These are phyloP conservation scores for Claviceps maximensis DNA, from an alignment of 2,329 filamentous ascomycete genomes.

Conservation along the genomic window DNA sequence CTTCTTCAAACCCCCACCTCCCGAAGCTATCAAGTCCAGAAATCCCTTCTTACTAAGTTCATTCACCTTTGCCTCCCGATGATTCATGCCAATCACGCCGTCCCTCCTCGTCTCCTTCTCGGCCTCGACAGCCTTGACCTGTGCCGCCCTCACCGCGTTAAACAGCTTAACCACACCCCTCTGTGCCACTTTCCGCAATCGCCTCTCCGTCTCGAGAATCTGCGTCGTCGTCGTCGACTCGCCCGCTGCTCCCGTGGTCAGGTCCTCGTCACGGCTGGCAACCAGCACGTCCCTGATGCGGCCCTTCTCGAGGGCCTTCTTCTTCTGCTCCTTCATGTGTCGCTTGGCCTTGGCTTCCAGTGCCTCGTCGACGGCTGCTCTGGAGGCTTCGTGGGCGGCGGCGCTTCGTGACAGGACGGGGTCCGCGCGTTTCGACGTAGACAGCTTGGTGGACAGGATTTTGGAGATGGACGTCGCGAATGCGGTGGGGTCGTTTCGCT, in stretches of 20 bases:
- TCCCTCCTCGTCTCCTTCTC: slow-evolving; percentile 55
- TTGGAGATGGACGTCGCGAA: slow-evolving; percentile 91
- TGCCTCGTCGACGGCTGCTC: slow-evolving; percentile 58
- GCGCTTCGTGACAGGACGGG: slow-evolving; percentile 82
- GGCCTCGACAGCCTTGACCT: slow-evolving; percentile 75
- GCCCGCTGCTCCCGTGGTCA: slow-evolving; percentile 26
- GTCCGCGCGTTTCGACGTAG: slow-evolving; percentile 67
- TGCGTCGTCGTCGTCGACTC: slow-evolving; percentile 28
- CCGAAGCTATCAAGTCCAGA: slow-evolving; percentile 69
- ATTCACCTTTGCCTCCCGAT: slow-evolving; percentile 75
- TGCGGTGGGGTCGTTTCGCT: slow-evolving; percentile 81
- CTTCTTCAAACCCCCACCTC: slow-evolving; percentile 46
- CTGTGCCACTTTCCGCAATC: slow-evolving; percentile 76
- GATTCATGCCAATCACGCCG: slow-evolving; percentile 64
- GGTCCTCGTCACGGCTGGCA: slow-evolving; percentile 38
- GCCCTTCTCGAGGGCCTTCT: slow-evolving; percentile 68
- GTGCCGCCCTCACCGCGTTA: slow-evolving; percentile 84
- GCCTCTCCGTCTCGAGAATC: slow-evolving; percentile 59
- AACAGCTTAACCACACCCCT: slow-evolving; percentile 92
- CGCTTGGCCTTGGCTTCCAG: slow-evolving; percentile 71
- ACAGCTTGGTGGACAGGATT: slow-evolving; percentile 81
- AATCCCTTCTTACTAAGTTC: slow-evolving; percentile 98
- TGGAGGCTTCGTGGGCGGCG: slow-evolving; percentile 57
- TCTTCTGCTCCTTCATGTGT: slow-evolving; percentile 70
- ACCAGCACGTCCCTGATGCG: slow-evolving; percentile 75